These are phyloP conservation scores for Alternaria incomplexa DNA, from an alignment of 2,329 filamentous ascomycete species.

Conservation along the genomic window DNA sequence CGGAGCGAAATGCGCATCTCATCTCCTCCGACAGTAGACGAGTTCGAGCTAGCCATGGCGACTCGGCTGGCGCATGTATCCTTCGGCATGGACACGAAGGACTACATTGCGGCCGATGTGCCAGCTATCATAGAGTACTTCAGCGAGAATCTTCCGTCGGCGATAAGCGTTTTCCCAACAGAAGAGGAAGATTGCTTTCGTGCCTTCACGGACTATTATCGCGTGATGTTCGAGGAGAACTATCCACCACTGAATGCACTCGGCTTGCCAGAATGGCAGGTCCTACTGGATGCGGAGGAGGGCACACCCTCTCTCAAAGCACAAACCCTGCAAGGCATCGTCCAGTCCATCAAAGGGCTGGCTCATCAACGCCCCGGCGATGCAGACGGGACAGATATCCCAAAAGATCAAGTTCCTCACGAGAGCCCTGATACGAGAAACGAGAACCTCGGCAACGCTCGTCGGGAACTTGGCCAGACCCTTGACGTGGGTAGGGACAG, in stretches of 20 bases:
- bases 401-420: accelerated
- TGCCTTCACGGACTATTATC: background rate
- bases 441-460: background rate
- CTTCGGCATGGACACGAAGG: background rate
- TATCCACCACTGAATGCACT: background rate
- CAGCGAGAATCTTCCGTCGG: background rate
- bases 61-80: background rate
- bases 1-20: background rate
- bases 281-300: background rate
- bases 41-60: background rate
- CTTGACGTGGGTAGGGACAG: background rate
- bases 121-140: background rate
- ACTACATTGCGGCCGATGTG: background rate
- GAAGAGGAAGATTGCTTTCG: background rate
- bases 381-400: background rate
- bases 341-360: background rate
- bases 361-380: accelerated
- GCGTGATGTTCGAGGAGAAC: background rate
- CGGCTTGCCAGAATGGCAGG: background rate
- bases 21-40: background rate
- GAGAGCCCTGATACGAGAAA: background rate
- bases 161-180: background rate
- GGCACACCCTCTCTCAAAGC: background rate
- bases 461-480: background rate
- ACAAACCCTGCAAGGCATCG: background rate